These are phyloP conservation scores for Prasinococcaceae sp. DNA, from an alignment of 139 green algal species.

Conservation along the genomic window DNA sequence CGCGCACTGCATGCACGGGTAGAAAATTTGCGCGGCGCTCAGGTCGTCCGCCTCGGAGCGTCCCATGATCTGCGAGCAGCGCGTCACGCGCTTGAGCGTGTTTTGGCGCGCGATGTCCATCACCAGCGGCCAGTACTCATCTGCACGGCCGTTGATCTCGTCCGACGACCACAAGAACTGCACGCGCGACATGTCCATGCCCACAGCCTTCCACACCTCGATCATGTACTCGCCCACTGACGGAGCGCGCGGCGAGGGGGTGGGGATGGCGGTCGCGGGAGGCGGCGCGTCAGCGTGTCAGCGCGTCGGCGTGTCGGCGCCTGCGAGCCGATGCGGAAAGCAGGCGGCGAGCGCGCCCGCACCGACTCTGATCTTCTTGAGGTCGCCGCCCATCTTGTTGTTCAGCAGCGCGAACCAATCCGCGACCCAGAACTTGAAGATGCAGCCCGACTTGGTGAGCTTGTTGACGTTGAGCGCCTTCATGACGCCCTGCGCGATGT, in stretches of 20 bases:
- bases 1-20: constrained; percentile 95
- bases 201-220: constrained; percentile 95
- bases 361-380: constrained; percentile 99
- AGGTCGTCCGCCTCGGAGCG: constrained; percentile 85
- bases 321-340: too few species aligned
- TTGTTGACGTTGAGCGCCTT: constrained; percentile 99
- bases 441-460: constrained; percentile 77
- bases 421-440: constrained; percentile 85
- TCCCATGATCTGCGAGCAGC: constrained; percentile 94
- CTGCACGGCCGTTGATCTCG: constrained; percentile 30
- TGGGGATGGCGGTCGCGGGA: too few species aligned
- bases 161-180: constrained; percentile 39
- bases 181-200: constrained; percentile 75
- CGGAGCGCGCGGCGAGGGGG: background rate
- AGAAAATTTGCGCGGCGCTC: constrained; percentile 91
- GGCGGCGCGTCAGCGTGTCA: too few species aligned
- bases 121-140: constrained; percentile 42
- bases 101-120: constrained; percentile 41
- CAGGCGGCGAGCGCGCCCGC: too few species aligned
- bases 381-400: constrained; percentile 95
- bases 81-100: constrained; percentile 27
- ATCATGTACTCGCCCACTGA: constrained; percentile 88
- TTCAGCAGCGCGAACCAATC: constrained; percentile 94
- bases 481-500: constrained; percentile 96
- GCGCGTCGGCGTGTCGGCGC: too few species aligned